Evolutionary conservation across 352 stramenopile species (phyloP), one percentile per base, ranked within the genome.

Genomic region (Paralagenidium karlingii): DNA sequence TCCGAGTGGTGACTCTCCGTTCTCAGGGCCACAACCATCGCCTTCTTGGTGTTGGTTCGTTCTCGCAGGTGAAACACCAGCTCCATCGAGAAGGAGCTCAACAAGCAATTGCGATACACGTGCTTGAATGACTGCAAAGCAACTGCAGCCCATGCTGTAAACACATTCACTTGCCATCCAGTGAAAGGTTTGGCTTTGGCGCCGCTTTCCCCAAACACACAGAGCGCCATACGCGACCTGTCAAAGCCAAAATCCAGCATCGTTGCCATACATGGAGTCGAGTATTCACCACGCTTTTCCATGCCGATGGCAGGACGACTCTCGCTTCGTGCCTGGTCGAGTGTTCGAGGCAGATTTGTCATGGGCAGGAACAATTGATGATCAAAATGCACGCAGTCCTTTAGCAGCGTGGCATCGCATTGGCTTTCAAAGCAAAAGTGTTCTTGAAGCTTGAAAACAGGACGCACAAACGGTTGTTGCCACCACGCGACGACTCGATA

Each of bases 331-430:
- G 64, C 74, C 11, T 52, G 24, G 25, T 90, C 74, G 9, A 90
- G 38, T 5, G 76, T 77, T 13, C 65, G 56, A 9, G 76, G 70
- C 21, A 85, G 32, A 34, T 90, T 87, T 0, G 67, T 76, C 73
- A 87, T 90, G 0, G 73, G 74, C 7, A 87, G 45, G 19, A 41
- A 8, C 15, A 75, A 13, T n/a, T 51, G 39, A 4, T 38, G 30
- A 24, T 87, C 73, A 3, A 45, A 59, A 26, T 87, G 70, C 13
- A 90, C 3, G 8, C 7, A 36, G 30, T n/a, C n/a, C n/a, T n/a
- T n/a, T n/a, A n/a, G n/a, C n/a, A n/a, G n/a, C n/a, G n/a, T n/a
- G n/a, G n/a, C n/a, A n/a, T n/a, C n/a, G n/a, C n/a, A n/a, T n/a
- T n/a, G n/a, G n/a, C n/a, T n/a, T n/a, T n/a, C n/a, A n/a, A n/a